Conservation (phyloP, 805 yeast genomes). For the Diddensiella transvaalensis region DNA sequence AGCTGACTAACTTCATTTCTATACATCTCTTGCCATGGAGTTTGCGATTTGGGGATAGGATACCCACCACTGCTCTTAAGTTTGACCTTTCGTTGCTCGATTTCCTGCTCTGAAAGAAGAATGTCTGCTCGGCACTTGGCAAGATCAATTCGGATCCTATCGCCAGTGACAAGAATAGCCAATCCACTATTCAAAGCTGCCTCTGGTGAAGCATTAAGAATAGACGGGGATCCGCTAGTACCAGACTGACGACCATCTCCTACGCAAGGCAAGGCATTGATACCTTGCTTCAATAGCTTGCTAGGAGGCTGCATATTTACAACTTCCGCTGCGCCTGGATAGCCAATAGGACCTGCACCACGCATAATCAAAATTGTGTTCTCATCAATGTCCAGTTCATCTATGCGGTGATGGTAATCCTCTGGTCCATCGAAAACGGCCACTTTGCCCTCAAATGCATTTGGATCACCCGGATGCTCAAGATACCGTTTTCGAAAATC, state of each 20-base stretch:
- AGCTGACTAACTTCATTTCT: conserved; percentile 28
- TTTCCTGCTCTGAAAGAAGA: conserved; percentile 21
- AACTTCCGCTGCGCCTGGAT: conserved; percentile 30
- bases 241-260: conserved; percentile 32
- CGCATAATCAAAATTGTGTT: conserved; percentile 27
- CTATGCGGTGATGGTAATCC: conserved; percentile 25
- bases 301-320: conserved; percentile 30
- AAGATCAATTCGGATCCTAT: conserved; percentile 25
- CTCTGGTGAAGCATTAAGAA: conserved; percentile 22
- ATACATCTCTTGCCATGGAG: conserved; percentile 32
- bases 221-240: conserved; percentile 30
- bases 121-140: conserved; percentile 24
- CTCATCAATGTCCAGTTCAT: conserved; percentile 21
- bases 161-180: conserved; percentile 26
- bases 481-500: conserved; percentile 24
- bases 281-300: conserved; percentile 20
- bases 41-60: conserved; percentile 23
- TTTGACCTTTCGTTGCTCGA: conserved; percentile 17
- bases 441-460: conserved; percentile 28
- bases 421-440: conserved; percentile 31
- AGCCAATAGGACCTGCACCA: conserved; percentile 30
- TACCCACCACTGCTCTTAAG: conserved; percentile 14
- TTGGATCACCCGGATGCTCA: conserved; percentile 27
- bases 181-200: conserved; percentile 26
- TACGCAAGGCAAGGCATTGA: conserved; percentile 25